Percentiles rank a stretch among this genome's conserved stretches.
Evolutionary conservation across 2,329 filamentous ascomycete genomes (phyloP).

Genomic region (Epichloe bromicola): DNA sequence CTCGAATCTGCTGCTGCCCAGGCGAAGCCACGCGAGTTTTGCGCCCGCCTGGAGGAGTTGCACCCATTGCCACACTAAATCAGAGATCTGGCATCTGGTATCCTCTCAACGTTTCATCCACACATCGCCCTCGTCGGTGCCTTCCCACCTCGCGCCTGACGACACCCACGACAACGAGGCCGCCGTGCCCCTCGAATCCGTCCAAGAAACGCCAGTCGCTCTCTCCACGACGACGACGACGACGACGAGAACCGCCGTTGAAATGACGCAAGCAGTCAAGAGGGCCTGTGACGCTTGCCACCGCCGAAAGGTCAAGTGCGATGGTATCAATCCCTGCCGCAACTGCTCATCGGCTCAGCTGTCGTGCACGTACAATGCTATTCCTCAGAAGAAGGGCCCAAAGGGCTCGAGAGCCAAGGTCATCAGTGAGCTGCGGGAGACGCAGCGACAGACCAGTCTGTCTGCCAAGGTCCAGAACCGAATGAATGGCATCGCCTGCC

Average conservation of each 20-base stretch:
- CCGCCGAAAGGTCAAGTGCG: conserved; percentile 62
- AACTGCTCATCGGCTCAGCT: conserved; percentile 57
- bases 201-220: neutral
- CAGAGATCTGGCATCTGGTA: conserved; percentile 3
- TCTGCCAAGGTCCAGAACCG: conserved; percentile 48
- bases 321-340: conserved; percentile 56
- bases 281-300: conserved; percentile 62
- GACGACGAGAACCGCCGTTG: conserved; percentile 5
- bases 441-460: conserved; percentile 52
- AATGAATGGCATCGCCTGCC: conserved; percentile 40
- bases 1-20: conserved; percentile 1
- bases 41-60: conserved; percentile 5
- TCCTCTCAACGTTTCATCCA: conserved; percentile 4
- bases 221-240: neutral
- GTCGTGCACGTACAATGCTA: conserved; percentile 60
- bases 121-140: neutral
- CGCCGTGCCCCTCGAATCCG: neutral
- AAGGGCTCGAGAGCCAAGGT: conserved; percentile 65
- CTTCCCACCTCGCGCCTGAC: neutral
- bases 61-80: conserved; percentile 1
- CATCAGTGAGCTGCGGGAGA: conserved; percentile 59
- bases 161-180: neutral
- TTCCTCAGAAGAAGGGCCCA: conserved; percentile 64
- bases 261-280: conserved; percentile 40
- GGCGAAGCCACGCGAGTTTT: conserved; percentile 7